Percentiles rank a stretch among this genome's conserved stretches.
These are phyloP conservation scores for Saccharomycopsis sp. DNA, from an alignment of 805 yeast genomes.

Conservation along the genomic window DNA sequence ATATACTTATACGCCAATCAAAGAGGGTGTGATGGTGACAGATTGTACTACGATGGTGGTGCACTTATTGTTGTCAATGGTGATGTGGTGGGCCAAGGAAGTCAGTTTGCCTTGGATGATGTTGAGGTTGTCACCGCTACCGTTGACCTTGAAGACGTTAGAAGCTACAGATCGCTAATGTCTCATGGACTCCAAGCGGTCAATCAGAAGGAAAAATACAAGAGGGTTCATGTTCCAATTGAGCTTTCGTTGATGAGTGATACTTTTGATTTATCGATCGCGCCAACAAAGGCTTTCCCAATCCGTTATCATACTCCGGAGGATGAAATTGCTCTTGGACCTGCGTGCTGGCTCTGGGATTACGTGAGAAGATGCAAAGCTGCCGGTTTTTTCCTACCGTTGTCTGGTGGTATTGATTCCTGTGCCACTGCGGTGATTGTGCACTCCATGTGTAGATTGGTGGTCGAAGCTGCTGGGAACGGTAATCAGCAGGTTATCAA, in stretches of 20 bases:
- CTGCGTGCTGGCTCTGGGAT: slow-evolving; percentile 99
- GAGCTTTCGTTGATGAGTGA: slow-evolving; percentile 55
- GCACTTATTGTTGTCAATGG: slow-evolving; percentile 93
- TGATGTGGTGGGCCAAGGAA: slow-evolving; percentile 81
- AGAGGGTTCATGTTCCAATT: slow-evolving; percentile 51
- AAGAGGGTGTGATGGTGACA: slow-evolving; percentile 97
- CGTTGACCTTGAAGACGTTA: slow-evolving; percentile 83
- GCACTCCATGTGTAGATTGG: slow-evolving; percentile 87
- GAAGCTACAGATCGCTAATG: slow-evolving; percentile 64
- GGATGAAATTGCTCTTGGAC: slow-evolving; percentile 95
- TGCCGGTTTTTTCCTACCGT: slow-evolving; percentile 86
- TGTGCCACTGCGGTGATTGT: slow-evolving; percentile 96
- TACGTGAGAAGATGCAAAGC: slow-evolving; percentile 84
- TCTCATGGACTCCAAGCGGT: slow-evolving; percentile 69
- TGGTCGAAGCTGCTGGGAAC: slow-evolving; percentile 54
- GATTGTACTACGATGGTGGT: slow-evolving; percentile 94
- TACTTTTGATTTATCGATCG: slow-evolving; percentile 51
- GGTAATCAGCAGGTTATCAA: slow-evolving; percentile 67
- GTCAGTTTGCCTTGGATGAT: slow-evolving; percentile 81
- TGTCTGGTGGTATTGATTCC: slow-evolving; percentile 96
- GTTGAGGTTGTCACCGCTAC: slow-evolving; percentile 97
- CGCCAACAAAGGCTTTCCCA: slow-evolving; percentile 45
- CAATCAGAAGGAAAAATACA: slow-evolving; percentile 26
- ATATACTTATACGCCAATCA: slow-evolving; percentile 90
- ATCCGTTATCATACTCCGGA: slow-evolving; percentile 73